Conservation (phyloP, 2,329 filamentous ascomycete species). For the Akanthomyces uredinophilus region DNA sequence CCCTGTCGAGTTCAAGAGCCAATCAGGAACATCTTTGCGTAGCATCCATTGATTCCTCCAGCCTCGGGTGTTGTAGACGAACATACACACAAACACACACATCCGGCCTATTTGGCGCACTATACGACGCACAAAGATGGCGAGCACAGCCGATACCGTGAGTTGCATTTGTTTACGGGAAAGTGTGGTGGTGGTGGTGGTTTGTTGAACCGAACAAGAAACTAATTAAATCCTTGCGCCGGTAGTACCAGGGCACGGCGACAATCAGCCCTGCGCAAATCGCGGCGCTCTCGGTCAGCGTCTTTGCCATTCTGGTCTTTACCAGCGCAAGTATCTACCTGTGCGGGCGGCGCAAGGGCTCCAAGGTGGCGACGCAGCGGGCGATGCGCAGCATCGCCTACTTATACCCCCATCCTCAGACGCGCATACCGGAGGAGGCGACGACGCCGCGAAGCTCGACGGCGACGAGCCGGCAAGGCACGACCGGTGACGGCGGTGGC, state of each 20-base stretch:
- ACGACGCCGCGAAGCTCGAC: background rate
- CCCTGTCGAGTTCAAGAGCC: background rate
- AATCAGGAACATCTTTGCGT: background rate
- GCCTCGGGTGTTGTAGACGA: background rate
- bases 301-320: constrained; percentile 38
- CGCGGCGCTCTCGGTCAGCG: constrained; percentile 54
- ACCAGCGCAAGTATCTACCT: constrained; percentile 43
- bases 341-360: constrained; percentile 38
- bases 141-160: background rate
- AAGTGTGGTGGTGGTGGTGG: too few species aligned
- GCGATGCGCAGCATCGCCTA: background rate
- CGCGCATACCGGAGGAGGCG: background rate
- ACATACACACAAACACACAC: background rate
- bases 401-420: background rate
- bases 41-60: background rate
- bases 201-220: background rate
- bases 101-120: too few species aligned
- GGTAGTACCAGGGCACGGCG: background rate
- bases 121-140: background rate
- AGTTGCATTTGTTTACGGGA: background rate
- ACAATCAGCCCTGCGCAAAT: constrained; percentile 43
- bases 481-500: background rate
- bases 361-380: constrained; percentile 19
- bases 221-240: too few species aligned
- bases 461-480: background rate